phyloP scores from a whole-genome alignment of 805 yeast genomes.

The Nakazawaea sp. region DNA sequence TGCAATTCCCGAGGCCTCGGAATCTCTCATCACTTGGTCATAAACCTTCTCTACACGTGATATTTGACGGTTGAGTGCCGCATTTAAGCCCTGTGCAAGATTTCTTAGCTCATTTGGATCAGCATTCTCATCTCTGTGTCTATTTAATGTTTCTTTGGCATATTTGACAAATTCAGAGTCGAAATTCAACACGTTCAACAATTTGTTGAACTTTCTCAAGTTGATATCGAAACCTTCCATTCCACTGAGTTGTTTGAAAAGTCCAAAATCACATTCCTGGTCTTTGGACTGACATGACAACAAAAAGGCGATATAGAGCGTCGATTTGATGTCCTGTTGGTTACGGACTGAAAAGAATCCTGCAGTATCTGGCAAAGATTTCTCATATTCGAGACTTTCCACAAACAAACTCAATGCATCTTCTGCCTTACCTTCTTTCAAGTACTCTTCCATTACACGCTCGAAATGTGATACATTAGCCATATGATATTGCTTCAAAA shows the following conservation, averaged over 20 bases:
- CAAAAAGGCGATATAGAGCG: conserved; percentile 5
- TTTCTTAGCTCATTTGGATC: conserved; percentile 7
- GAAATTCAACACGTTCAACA: conserved; percentile 1
- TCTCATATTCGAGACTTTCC: conserved; percentile 18
- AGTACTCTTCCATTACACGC: conserved; percentile 16
- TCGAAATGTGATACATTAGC: conserved; percentile 21
- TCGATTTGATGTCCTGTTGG: not conserved
- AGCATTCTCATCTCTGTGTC: not conserved
- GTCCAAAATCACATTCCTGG: conserved; percentile 15
- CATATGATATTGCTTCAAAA: conserved; percentile 14
- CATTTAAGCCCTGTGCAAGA: not conserved
- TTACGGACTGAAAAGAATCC: not conserved
- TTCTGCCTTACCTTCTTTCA: conserved; percentile 17
- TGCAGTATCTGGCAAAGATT: conserved; percentile 1
- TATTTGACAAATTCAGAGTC: conserved; percentile 11
- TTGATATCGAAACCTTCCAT: conserved; percentile 1
- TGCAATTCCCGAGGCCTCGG: conserved; percentile 21
- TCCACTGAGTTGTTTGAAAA: conserved; percentile 4
- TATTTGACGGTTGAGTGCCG: conserved; percentile 7
- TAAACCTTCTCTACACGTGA: conserved; percentile 1
- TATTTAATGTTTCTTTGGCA: not conserved
- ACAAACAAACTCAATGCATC: conserved; percentile 23
- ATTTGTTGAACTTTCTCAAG: not conserved
- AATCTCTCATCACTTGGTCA: conserved; percentile 2
- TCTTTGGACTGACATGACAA: conserved; percentile 1